These are phyloP conservation scores for Collybia sordida DNA, from an alignment of 768 basidiomycete genomes.

Conservation along the genomic window DNA sequence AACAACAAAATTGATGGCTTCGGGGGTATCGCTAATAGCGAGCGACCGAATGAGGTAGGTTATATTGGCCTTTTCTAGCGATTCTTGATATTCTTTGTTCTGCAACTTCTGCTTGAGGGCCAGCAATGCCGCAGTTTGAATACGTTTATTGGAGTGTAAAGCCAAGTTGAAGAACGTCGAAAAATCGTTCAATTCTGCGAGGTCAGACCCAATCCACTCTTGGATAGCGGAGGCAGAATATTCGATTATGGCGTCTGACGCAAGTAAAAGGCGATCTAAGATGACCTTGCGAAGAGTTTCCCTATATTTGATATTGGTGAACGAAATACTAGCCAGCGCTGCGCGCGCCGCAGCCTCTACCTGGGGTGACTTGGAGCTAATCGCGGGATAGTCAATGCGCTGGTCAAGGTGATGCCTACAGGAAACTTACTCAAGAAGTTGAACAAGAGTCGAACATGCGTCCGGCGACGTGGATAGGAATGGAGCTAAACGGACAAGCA, in stretches of 20 bases:
- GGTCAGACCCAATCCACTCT: conserved; percentile 19
- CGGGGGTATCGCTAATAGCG: conserved; percentile 10
- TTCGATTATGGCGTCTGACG: conserved; percentile 13
- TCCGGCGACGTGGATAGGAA: conserved; percentile 13
- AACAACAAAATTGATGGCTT: conserved; percentile 15
- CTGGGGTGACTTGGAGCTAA: conserved; percentile 9
- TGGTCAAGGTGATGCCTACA: background rate
- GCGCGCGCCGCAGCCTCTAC: conserved; percentile 10
- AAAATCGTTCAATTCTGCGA: conserved; percentile 14
- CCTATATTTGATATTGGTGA: conserved; percentile 10
- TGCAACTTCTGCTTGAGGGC: conserved; percentile 11
- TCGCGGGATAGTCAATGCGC: background rate
- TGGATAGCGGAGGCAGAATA: conserved; percentile 12
- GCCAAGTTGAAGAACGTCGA: conserved; percentile 11
- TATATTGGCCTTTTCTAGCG: conserved; percentile 14
- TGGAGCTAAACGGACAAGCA: conserved; percentile 13
- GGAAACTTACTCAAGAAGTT: conserved; percentile 18
- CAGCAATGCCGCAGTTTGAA: conserved; percentile 14
- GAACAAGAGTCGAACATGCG: conserved; percentile 12
- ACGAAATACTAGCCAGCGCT: conserved; percentile 13
- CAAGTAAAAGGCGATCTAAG: conserved; percentile 9
- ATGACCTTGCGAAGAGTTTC: conserved; percentile 14
- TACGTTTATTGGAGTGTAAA: conserved; percentile 11
- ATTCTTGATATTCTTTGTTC: conserved; percentile 13
- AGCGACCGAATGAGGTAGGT: conserved; percentile 12